Conservation (phyloP, 352 stramenopile genomes). For the Phytophthora vignae region DNA sequence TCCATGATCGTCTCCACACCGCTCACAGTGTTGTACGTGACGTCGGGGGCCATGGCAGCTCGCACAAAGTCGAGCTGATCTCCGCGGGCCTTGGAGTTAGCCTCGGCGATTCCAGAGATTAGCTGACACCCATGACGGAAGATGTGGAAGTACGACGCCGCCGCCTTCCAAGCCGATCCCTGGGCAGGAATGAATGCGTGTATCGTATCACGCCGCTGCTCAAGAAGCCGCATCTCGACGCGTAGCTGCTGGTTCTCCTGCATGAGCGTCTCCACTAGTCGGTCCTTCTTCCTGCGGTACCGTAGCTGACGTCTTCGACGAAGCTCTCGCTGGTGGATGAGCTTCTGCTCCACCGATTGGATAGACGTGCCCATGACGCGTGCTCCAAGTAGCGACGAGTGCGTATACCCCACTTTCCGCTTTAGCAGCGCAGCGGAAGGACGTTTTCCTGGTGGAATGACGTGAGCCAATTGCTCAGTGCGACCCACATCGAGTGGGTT, state of each 20-base stretch:
- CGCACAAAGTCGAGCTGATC: not conserved
- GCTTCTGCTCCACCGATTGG: not conserved
- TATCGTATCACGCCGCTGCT: not conserved
- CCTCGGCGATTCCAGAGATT: not conserved
- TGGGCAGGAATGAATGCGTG: not conserved
- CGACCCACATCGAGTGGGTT: not conserved
- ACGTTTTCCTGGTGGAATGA: not conserved
- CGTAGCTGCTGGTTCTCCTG: slow-evolving; percentile 1
- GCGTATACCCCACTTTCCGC: not conserved
- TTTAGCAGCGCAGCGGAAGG: not conserved
- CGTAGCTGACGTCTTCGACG: slow-evolving; percentile 1
- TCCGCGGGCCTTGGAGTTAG: not conserved
- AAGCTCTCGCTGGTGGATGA: slow-evolving; percentile 4
- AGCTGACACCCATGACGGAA: slow-evolving; percentile 4
- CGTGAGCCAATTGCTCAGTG: not conserved
- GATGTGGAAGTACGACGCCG: slow-evolving; percentile 5
- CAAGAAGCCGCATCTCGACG: slow-evolving; percentile 1
- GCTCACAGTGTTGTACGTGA: not conserved
- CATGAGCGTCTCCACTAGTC: not conserved
- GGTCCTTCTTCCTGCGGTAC: slow-evolving; percentile 14
- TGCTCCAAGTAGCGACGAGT: too few species aligned
- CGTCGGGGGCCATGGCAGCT: not conserved
- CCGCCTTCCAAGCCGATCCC: slow-evolving; percentile 3
- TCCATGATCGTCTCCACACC: not conserved
- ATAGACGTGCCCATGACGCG: not conserved